These are phyloP conservation scores for Aspergillus sp. DNA, from an alignment of 2,329 filamentous ascomycete species.

Conservation along the genomic window DNA sequence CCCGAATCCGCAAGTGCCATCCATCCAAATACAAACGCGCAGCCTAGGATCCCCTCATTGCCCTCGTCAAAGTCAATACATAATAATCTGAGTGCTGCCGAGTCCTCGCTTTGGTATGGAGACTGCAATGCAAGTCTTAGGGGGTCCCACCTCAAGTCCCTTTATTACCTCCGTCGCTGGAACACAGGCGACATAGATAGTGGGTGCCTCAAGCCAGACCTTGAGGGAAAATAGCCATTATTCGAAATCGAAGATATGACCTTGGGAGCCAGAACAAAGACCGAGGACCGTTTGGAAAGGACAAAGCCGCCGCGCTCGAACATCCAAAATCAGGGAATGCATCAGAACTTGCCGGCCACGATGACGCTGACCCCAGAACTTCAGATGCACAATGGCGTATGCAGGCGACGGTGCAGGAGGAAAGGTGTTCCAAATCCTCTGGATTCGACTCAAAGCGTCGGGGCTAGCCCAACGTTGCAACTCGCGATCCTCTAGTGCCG, in stretches of 20 bases:
- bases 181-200: conserved; percentile 16
- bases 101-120: conserved; percentile 6
- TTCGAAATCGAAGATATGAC: background rate
- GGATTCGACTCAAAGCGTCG: too few species aligned
- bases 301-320: background rate
- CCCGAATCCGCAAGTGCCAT: background rate
- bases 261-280: conserved; percentile 7
- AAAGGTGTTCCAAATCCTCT: conserved; percentile 2
- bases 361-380: conserved; percentile 17
- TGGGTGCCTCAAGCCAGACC: conserved; percentile 7
- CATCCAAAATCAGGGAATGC: conserved; percentile 11
- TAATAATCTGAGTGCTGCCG: background rate
- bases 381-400: conserved; percentile 27
- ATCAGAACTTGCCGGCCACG: background rate
- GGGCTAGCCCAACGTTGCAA: conserved; percentile 6
- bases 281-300: background rate
- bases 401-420: conserved; percentile 8
- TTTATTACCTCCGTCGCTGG: conserved; percentile 9
- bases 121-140: conserved; percentile 3
- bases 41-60: background rate
- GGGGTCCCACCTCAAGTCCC: conserved; percentile 11
- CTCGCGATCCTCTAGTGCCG: conserved; percentile 21
- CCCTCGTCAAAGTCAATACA: background rate
- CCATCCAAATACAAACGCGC: background rate
- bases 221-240: conserved; percentile 1